A percentile compares a stretch with the other conserved stretches of the same genome.
Conservation (phyloP, 23 red algal genomes). For the Gracilaria domingensis region DNA sequence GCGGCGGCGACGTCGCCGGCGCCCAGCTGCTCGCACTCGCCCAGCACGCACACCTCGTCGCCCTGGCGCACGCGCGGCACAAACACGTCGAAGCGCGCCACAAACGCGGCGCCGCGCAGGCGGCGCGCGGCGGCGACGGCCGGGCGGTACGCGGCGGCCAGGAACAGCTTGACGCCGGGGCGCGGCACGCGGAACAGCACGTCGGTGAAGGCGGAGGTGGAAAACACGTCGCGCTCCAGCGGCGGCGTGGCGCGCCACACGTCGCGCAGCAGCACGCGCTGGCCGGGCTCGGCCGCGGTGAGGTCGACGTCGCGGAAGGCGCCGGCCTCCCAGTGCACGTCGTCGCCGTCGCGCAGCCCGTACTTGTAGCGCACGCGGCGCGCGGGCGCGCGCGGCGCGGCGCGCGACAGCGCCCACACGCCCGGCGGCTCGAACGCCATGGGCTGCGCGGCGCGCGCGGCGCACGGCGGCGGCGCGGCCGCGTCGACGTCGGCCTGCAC, state of each 20-base stretch:
- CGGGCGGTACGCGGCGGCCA: not conserved
- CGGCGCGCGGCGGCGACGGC: conserved; percentile 22
- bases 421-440: conserved; percentile 71
- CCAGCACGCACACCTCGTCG: conserved; percentile 68
- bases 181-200: conserved; percentile 72
- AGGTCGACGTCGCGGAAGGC: conserved; percentile 14
- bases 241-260: conserved; percentile 34
- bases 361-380: conserved; percentile 60
- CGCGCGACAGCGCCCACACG: conserved; percentile 43
- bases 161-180: not conserved
- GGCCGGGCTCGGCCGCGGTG: not conserved
- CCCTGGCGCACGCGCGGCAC: conserved; percentile 40
- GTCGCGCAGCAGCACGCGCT: conserved; percentile 52
- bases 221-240: conserved; percentile 59
- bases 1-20: conserved; percentile 3
- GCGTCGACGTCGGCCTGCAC: not conserved
- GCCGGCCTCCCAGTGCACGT: conserved; percentile 61
- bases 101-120: conserved; percentile 31
- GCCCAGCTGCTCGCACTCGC: conserved; percentile 51
- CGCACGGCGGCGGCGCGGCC: conserved; percentile 4
- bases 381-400: not conserved
- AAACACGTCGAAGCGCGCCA: too few relatives aligned
- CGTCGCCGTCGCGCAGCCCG: not conserved
- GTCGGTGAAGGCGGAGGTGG: conserved; percentile 74
- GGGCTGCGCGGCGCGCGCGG: conserved; percentile 25